These are phyloP conservation scores for Populus trichocarpa DNA, from an alignment of 441 rosid genomes.

Conservation along the genomic window DNA sequence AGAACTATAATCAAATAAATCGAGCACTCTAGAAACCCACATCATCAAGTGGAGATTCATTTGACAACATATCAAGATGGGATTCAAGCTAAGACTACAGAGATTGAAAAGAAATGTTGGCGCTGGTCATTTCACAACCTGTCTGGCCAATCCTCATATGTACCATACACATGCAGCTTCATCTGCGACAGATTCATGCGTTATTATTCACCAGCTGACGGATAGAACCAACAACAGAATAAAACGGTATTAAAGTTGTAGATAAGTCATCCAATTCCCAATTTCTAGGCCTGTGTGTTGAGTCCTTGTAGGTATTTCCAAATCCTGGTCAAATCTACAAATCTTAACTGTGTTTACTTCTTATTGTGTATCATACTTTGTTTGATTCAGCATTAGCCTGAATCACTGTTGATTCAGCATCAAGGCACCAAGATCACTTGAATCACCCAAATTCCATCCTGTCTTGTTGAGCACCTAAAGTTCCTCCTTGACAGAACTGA, in stretches of 20 bases:
- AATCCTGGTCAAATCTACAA: background rate
- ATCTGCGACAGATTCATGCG: background rate
- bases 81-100: background rate
- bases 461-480: background rate
- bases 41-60: too few relatives aligned
- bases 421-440: background rate
- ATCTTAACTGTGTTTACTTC: background rate
- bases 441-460: background rate
- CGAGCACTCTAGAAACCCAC: background rate
- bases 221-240: too few relatives aligned
- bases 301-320: background rate
- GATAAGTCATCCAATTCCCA: background rate
- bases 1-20: too few relatives aligned
- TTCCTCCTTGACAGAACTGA: background rate
- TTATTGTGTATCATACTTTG: background rate
- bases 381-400: background rate
- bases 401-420: background rate
- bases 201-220: background rate
- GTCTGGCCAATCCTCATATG: background rate
- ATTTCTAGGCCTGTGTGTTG: background rate
- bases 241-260: background rate
- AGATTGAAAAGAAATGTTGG: background rate
- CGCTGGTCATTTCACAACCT: too few relatives aligned
- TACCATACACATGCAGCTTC: background rate
- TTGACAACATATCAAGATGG: background rate